These are phyloP conservation scores for Drosera capensis DNA, from an alignment of 148 eudicot genomes.

Conservation along the genomic window DNA sequence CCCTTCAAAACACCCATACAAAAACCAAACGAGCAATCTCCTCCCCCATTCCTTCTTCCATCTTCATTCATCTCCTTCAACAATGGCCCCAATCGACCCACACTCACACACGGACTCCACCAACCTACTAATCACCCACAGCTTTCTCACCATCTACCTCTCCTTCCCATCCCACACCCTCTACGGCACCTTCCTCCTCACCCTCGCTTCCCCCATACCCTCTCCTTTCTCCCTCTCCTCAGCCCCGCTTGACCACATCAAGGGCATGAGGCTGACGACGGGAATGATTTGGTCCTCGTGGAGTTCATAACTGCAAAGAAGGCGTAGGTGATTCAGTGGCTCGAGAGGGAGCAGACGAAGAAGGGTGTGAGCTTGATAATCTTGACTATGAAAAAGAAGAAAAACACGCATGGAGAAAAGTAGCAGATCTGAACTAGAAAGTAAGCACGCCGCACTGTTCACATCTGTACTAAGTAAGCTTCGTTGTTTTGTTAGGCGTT, in stretches of 20 bases:
- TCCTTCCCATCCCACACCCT: conserved; percentile 21
- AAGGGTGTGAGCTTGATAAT: too few species aligned
- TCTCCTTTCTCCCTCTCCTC: conserved; percentile 19
- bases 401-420: too few species aligned
- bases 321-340: conserved; percentile 85
- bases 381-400: too few species aligned
- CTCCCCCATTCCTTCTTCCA: too few species aligned
- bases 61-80: background rate
- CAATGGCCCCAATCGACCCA: conserved; percentile 28
- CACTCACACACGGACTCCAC: conserved; percentile 27
- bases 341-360: conserved; percentile 64
- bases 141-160: conserved; percentile 32
- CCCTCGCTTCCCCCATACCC: conserved; percentile 19
- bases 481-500: too few species aligned
- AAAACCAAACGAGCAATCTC: too few species aligned
- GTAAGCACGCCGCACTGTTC: too few species aligned
- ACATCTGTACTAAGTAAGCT: too few species aligned
- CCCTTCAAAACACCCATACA: too few species aligned
- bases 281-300: conserved; percentile 10
- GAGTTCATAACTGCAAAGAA: conserved; percentile 11
- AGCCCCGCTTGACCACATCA: conserved; percentile 17
- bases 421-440: too few species aligned
- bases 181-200: conserved; percentile 18
- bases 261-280: conserved; percentile 15
- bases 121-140: conserved; percentile 22